A percentile compares a stretch with the other conserved stretches of the same genome.
Conservation (phyloP, 495 filamentous ascomycete species). For the Penicillium herquei region DNA sequence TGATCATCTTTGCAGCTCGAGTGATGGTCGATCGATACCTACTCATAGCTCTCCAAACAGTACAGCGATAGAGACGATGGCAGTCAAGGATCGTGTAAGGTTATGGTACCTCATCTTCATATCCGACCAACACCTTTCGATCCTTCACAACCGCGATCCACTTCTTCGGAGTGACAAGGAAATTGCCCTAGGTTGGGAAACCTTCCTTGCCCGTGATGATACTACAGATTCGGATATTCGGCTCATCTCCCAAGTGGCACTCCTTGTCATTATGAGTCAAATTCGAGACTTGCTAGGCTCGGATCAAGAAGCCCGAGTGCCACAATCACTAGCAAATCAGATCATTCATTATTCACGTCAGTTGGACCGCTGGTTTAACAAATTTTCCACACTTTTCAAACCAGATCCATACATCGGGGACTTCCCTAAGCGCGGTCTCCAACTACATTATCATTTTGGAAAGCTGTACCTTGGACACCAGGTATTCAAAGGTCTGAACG, state of each 20-base stretch:
- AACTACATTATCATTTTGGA: slow-evolving; percentile 45
- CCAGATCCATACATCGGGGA: slow-evolving; percentile 34
- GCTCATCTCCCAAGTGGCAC: slow-evolving; percentile 35
- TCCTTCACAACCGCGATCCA: slow-evolving; percentile 44
- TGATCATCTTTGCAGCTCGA: slow-evolving; percentile 13
- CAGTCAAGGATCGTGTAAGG: slow-evolving; percentile 34
- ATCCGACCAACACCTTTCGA: slow-evolving; percentile 46
- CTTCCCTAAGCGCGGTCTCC: slow-evolving; percentile 41
- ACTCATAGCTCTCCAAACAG: neutral
- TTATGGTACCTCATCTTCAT: slow-evolving; percentile 46
- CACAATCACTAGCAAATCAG: slow-evolving; percentile 29
- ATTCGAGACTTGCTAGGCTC: slow-evolving; percentile 38
- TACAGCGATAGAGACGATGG: slow-evolving; percentile 2
- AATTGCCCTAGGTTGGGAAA: slow-evolving; percentile 34
- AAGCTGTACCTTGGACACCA: slow-evolving; percentile 46
- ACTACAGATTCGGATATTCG: slow-evolving; percentile 37
- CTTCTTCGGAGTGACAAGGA: slow-evolving; percentile 38
- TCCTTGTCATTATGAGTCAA: slow-evolving; percentile 39
- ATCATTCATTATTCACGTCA: slow-evolving; percentile 36
- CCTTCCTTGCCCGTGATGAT: slow-evolving; percentile 27
- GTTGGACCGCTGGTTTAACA: slow-evolving; percentile 41
- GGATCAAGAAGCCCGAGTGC: slow-evolving; percentile 31
- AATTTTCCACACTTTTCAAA: slow-evolving; percentile 31
- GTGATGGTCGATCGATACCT: slow-evolving; percentile 8
- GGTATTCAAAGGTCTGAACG: slow-evolving; percentile 40